Base-by-base conservation (phyloP, 1,139 yeast species). In the Suhomyces terraborum region DNA sequence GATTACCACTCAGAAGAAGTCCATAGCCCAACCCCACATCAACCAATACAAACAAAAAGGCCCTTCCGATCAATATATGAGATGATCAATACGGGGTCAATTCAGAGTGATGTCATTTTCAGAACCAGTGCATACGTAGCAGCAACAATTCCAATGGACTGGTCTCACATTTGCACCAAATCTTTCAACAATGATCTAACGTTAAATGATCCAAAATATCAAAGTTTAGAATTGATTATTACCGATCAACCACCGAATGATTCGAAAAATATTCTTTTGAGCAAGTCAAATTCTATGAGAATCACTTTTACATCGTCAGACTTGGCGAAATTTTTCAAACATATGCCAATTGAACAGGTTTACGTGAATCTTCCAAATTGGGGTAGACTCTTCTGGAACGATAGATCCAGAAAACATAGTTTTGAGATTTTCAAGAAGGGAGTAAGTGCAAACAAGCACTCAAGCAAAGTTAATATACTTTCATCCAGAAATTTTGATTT, bases 151-250 rank as follows among this genome's bases (percentile, higher is more conserved):
- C 70, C 71, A 1, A 37, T 40, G 5, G 64, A 63, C 38, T 50
- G 58, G 48, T 40, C 54, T 4, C 56, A 57, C 13, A 40, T 59
- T 2, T 62, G 67, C 41, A 52, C 55, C n/a, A 66, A 66, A 37
- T 37, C 51, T 8, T 65, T 56, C 44, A 47, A 46, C 2, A 16
- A 32, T 8, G 43, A 47, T 32, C 27, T 37, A 6, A 17, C 37
- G 2, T 37, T 52, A 5, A 40, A 56, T 2, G 71, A 66, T 46
- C 71, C 70, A 1, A 38, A 26, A 4, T 31, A 53, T 17, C 47
- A 61, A 26, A 54, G 49, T 3, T 32, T 66, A 7, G 66, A 62
- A 38, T 28, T 66, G 8, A 41, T 61, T 4, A 23, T 65, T 1
- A 36, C 55, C 9, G 61, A 57, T 8, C 28, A 36, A 8, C 26